Percentiles rank a stretch among this genome's conserved stretches.
Evolutionary conservation across 345 rosid species (phyloP).

Genomic region (Eutrema yunnanense): DNA sequence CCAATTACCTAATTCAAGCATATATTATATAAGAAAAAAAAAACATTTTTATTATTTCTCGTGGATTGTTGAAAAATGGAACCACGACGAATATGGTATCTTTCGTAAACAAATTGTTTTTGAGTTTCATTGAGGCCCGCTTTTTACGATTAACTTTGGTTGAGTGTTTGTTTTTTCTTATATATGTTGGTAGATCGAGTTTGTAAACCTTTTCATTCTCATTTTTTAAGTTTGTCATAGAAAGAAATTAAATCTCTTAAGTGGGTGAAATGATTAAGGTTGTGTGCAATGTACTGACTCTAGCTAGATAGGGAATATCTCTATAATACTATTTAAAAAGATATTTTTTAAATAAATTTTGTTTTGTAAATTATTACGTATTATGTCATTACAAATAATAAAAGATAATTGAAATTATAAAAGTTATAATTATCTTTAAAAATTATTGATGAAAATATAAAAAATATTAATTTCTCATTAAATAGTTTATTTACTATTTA

Average conservation of each 20-base stretch:
- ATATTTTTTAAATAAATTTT: too few relatives aligned
- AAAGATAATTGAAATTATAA: too few relatives aligned
- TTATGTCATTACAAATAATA: too few relatives aligned
- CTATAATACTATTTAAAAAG: too few relatives aligned
- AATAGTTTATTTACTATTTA: too few relatives aligned
- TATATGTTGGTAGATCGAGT: not conserved
- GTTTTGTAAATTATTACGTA: too few relatives aligned
- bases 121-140: not conserved
- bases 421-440: too few relatives aligned
- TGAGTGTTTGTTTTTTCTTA: not conserved
- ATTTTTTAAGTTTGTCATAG: not conserved
- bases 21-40: not conserved
- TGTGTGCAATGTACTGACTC: not conserved
- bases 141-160: not conserved
- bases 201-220: not conserved
- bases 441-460: too few relatives aligned
- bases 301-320: too few relatives aligned
- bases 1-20: not conserved
- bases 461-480: too few relatives aligned
- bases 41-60: not conserved
- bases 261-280: not conserved
- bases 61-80: conserved; percentile 6
- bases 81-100: not conserved
- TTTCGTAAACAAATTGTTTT: not conserved
- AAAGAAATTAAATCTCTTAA: not conserved